Conservation (phyloP, 176 grass and related monocot genomes). For the Alloteropsis semialata region DNA sequence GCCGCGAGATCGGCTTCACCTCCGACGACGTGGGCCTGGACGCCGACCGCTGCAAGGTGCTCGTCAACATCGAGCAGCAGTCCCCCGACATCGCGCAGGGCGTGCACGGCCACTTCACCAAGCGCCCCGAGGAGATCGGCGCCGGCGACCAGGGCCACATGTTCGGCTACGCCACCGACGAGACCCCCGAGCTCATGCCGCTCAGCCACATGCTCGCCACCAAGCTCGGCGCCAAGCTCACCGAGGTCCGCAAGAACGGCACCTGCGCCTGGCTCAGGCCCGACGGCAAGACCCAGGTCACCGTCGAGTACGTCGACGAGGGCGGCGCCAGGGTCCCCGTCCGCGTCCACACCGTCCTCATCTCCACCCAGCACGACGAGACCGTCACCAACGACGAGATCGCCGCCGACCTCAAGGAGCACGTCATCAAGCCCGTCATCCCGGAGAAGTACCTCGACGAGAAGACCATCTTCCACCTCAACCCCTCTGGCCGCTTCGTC, state of each 20-base stretch:
- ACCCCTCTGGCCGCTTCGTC: slow-evolving; percentile 62
- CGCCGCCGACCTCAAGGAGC: slow-evolving; percentile 82
- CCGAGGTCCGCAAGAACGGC: slow-evolving; percentile 68
- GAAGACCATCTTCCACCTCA: slow-evolving; percentile 75
- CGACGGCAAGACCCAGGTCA: slow-evolving; percentile 75
- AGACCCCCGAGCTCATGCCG: slow-evolving; percentile 74
- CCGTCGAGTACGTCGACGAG: slow-evolving; percentile 66
- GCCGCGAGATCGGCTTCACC: slow-evolving; percentile 63
- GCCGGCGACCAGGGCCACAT: slow-evolving; percentile 75
- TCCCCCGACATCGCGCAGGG: slow-evolving; percentile 78
- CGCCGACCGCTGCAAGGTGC: slow-evolving; percentile 65
- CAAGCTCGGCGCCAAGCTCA: slow-evolving; percentile 62
- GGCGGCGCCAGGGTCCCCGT: slow-evolving; percentile 71
- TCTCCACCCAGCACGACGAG: slow-evolving; percentile 88
- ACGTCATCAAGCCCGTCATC: slow-evolving; percentile 75
- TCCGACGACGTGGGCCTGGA: slow-evolving; percentile 70
- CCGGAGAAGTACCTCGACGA: slow-evolving; percentile 64
- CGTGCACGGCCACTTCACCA: slow-evolving; percentile 68
- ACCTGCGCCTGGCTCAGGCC: slow-evolving; percentile 65
- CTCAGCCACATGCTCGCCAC: slow-evolving; percentile 73
- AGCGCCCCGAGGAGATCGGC: slow-evolving; percentile 67
- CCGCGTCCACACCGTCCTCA: slow-evolving; percentile 79
- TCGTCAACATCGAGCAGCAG: slow-evolving; percentile 83
- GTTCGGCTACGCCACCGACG: slow-evolving; percentile 72
- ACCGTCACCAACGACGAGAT: slow-evolving; percentile 75